Conservation (phyloP, 805 yeast species). For the Helenozyma rhizophorensis region DNA sequence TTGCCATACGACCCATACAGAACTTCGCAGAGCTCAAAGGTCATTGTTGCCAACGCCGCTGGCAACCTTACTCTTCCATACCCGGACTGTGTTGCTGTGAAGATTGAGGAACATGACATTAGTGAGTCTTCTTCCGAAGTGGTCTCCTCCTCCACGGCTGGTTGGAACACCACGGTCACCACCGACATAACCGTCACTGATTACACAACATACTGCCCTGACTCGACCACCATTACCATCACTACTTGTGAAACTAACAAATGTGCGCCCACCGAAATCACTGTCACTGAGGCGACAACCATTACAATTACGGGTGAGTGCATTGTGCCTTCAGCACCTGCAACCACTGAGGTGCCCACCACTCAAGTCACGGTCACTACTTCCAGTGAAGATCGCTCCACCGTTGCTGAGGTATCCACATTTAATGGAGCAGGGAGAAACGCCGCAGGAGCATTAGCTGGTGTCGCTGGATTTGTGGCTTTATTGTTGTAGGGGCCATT, state of each 20-base stretch:
- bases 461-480: slow-evolving; percentile 10
- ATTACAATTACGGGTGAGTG: slow-evolving; percentile 30
- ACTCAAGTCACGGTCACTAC: slow-evolving; percentile 1
- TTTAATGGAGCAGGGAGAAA: slow-evolving; percentile 35
- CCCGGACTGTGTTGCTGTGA: slow-evolving; percentile 1
- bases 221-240: slow-evolving; percentile 28
- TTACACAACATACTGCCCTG: slow-evolving; percentile 37
- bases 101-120: not conserved
- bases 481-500: slow-evolving; percentile 7
- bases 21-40: not conserved
- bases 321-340: slow-evolving; percentile 19
- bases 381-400: not conserved
- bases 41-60: not conserved
- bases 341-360: slow-evolving; percentile 1
- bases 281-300: slow-evolving; percentile 30
- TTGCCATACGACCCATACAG: slow-evolving; percentile 1
- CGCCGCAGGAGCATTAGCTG: slow-evolving; percentile 16
- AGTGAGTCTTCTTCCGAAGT: slow-evolving; percentile 8
- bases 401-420: slow-evolving; percentile 13
- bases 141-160: slow-evolving; percentile 19
- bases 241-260: slow-evolving; percentile 25
- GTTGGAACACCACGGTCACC: slow-evolving; percentile 23
- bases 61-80: slow-evolving; percentile 1
- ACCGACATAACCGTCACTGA: slow-evolving; percentile 27
- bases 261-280: slow-evolving; percentile 23